Conservation (phyloP, 1,139 yeast genomes). For the Geotrichum macrosporum region DNA sequence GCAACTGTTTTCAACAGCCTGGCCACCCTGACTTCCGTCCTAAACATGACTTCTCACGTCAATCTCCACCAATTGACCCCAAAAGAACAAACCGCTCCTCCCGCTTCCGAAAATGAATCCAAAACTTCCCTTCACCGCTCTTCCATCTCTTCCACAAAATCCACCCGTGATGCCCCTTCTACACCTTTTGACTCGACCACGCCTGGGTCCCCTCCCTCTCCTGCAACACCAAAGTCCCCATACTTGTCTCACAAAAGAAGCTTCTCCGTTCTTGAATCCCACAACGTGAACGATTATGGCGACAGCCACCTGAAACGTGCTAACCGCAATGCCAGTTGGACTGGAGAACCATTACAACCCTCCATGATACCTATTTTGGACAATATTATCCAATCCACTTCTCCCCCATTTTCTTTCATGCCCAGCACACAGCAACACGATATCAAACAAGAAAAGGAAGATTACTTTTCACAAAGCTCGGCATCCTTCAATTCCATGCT, state of each 20-base stretch:
- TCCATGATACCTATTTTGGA: not conserved
- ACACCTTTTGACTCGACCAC: too few species aligned
- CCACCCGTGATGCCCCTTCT: too few species aligned
- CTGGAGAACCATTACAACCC: not conserved
- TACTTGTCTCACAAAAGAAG: slow-evolving; percentile 1
- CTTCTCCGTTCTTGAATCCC: not conserved
- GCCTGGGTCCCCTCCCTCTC: slow-evolving; percentile 9
- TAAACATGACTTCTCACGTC: slow-evolving; percentile 18
- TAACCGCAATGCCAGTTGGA: not conserved
- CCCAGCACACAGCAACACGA: not conserved
- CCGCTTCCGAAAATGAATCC: too few species aligned
- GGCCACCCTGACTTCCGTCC: slow-evolving; percentile 13
- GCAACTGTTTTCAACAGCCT: slow-evolving; percentile 9
- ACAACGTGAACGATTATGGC: too few species aligned
- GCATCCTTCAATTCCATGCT: not conserved
- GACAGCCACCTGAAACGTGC: not conserved
- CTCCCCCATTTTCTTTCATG: not conserved
- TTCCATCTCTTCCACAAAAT: not conserved
- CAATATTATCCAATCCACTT: not conserved
- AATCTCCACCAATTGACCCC: not conserved
- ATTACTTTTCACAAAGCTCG: not conserved
- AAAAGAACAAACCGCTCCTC: not conserved
- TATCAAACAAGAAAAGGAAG: not conserved
- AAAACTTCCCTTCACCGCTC: too few species aligned
- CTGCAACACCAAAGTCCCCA: slow-evolving; percentile 6